These are phyloP conservation scores for Suhomyces chickasaworum DNA, from an alignment of 1,139 yeast genomes.

Conservation along the genomic window DNA sequence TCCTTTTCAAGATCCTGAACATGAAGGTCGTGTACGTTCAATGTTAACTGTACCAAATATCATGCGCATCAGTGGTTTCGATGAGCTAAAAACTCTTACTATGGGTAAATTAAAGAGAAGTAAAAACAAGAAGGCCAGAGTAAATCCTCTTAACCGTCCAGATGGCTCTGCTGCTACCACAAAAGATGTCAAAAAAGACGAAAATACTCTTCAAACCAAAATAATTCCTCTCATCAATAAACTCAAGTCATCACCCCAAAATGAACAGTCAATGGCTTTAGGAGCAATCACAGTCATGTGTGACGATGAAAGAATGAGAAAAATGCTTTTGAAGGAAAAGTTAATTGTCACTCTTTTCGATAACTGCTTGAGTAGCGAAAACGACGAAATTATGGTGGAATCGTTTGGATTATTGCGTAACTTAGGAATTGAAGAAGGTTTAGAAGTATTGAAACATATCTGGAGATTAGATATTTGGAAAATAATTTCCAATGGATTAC, in stretches of 20 bases:
- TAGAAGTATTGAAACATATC: conserved; percentile 69
- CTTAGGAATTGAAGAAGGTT: conserved; percentile 84
- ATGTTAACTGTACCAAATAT: neutral
- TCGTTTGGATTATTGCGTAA: conserved; percentile 80
- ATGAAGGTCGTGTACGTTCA: neutral
- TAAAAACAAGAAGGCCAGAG: conserved; percentile 56
- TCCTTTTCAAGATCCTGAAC: neutral
- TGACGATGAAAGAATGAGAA: conserved; percentile 68
- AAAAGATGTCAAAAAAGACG: conserved; percentile 43
- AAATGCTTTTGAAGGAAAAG: conserved; percentile 66
- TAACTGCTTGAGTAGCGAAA: conserved; percentile 63
- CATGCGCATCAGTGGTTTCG: conserved; percentile 2
- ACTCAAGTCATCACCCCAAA: conserved; percentile 61
- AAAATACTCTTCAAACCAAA: conserved; percentile 52
- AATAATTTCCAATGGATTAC: conserved; percentile 51
- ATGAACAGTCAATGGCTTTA: conserved; percentile 78
- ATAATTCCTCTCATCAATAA: conserved; percentile 69
- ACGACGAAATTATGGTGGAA: conserved; percentile 76
- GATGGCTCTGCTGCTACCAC: conserved; percentile 20
- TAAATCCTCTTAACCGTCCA: conserved; percentile 46
- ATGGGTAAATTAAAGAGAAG: conserved; percentile 82
- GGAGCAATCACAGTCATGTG: conserved; percentile 70
- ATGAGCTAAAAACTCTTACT: conserved; percentile 7
- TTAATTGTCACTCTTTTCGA: conserved; percentile 65
- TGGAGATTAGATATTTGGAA: conserved; percentile 83